These are phyloP conservation scores for Arthrocladium fulminans DNA, from an alignment of 2,329 filamentous ascomycete genomes.

Conservation along the genomic window DNA sequence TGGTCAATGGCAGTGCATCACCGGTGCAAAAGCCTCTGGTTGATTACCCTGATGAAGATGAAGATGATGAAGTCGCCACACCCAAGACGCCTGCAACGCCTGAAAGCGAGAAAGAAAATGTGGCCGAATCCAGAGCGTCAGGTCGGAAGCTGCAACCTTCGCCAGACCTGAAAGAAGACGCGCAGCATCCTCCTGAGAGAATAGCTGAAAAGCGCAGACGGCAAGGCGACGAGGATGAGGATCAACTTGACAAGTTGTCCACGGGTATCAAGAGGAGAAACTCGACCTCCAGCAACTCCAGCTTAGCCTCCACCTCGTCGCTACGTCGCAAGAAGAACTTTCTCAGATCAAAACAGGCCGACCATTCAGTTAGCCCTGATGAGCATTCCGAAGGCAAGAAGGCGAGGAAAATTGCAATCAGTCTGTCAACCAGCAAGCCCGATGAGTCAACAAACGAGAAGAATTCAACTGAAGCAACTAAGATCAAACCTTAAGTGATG, in stretches of 20 bases:
- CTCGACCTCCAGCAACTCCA: conserved; percentile 31
- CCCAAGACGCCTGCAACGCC: conserved; percentile 20
- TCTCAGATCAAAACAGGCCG: conserved; percentile 20
- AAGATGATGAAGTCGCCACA: conserved; percentile 47
- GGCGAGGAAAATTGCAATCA: conserved; percentile 21
- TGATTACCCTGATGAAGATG: conserved; percentile 87
- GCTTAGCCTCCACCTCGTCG: conserved; percentile 14
- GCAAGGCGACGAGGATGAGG: conserved; percentile 71
- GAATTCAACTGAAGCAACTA: neutral
- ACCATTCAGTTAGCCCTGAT: conserved; percentile 12
- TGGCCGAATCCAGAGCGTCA: conserved; percentile 21
- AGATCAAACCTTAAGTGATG: neutral
- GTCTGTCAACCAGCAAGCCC: conserved; percentile 16
- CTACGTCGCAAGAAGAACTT: conserved; percentile 19
- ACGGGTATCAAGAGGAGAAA: conserved; percentile 38
- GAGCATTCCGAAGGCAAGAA: conserved; percentile 17
- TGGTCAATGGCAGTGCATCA: conserved; percentile 52
- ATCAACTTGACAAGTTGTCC: conserved; percentile 78
- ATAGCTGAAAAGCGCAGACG: conserved; percentile 81
- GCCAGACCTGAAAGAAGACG: conserved; percentile 26
- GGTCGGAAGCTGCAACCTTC: conserved; percentile 24
- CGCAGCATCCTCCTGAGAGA: conserved; percentile 56
- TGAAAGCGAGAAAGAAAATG: conserved; percentile 23
- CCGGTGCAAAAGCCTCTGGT: conserved; percentile 65
- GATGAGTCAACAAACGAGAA: conserved; percentile 10